phyloP scores from a whole-genome alignment of 345 rosid species.

The Pugionium dolabratum region DNA sequence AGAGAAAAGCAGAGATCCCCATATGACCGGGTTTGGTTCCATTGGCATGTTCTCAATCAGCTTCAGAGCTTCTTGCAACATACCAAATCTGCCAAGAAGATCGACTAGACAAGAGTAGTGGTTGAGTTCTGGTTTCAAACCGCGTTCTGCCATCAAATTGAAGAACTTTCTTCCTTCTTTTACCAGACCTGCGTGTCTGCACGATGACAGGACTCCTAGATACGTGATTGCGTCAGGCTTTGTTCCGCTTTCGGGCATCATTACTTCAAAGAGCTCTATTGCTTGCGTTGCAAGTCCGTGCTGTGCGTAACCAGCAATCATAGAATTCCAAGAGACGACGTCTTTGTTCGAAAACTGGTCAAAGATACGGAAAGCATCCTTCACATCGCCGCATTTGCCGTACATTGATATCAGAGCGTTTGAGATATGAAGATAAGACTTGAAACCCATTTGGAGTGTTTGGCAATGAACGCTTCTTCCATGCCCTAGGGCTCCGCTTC shows the following conservation, averaged over 20 bases:
- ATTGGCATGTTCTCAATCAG: constrained; percentile 67
- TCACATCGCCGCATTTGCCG: constrained; percentile 70
- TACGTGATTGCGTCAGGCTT: constrained; percentile 74
- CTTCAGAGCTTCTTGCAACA: constrained; percentile 66
- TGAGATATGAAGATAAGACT: constrained; percentile 54
- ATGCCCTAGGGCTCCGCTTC: constrained; percentile 75
- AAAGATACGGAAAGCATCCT: constrained; percentile 55
- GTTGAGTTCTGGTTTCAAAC: constrained; percentile 59
- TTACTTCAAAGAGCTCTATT: constrained; percentile 61
- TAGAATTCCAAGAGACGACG: constrained; percentile 87
- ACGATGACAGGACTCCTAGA: constrained; percentile 84
- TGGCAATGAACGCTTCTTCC: constrained; percentile 86
- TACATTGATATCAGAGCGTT: constrained; percentile 89
- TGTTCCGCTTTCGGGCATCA: constrained; percentile 48
- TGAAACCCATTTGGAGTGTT: constrained; percentile 60
- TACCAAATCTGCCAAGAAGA: constrained; percentile 83
- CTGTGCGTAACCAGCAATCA: constrained; percentile 91
- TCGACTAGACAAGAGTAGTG: constrained; percentile 91
- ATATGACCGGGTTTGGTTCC: constrained; percentile 66
- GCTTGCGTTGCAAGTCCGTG: constrained; percentile 66
- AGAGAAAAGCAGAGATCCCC: constrained; percentile 87
- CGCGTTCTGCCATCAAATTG: constrained; percentile 54
- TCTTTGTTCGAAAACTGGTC: constrained; percentile 51
- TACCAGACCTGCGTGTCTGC: constrained; percentile 81
- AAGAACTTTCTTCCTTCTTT: constrained; percentile 60